Evolutionary conservation across 148 eudicot species (phyloP).

Genomic region (Dianthus caryophyllus): DNA sequence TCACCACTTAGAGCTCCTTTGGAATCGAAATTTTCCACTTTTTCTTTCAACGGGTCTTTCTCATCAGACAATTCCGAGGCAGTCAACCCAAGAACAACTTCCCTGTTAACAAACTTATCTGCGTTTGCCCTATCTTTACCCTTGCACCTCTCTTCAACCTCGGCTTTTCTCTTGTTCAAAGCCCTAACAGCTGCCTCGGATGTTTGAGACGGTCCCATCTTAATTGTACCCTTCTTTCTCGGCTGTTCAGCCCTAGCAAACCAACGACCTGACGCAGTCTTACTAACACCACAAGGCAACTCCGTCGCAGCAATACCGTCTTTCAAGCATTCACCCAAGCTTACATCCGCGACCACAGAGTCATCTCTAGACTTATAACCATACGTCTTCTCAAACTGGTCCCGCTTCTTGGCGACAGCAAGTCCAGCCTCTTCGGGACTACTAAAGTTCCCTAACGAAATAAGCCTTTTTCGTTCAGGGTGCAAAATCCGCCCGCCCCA

Average conservation of each 20-base stretch:
- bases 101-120: conserved; percentile 9
- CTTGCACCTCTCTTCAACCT: conserved; percentile 18
- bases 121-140: neutral
- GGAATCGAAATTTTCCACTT: conserved; percentile 10
- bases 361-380: conserved; percentile 5
- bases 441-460: conserved; percentile 15
- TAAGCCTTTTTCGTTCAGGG: conserved; percentile 10
- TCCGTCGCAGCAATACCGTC: neutral
- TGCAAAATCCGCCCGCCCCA: conserved; percentile 18
- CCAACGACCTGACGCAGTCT: conserved; percentile 1
- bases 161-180: conserved; percentile 19
- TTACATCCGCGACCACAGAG: neutral
- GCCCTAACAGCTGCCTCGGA: conserved; percentile 22
- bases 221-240: conserved; percentile 19
- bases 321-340: neutral
- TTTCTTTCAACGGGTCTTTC: neutral
- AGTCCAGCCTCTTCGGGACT: conserved; percentile 15
- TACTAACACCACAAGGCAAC: conserved; percentile 4
- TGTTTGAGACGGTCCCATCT: conserved; percentile 21
- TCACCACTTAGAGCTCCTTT: conserved; percentile 8
- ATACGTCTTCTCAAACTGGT: conserved; percentile 16
- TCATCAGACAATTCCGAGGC: conserved; percentile 5
- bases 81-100: conserved; percentile 24
- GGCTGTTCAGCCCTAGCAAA: conserved; percentile 22
- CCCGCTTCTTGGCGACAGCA: conserved; percentile 24